phyloP scores from a whole-genome alignment of 768 basidiomycete genomes.

The Tricholoma bakamatsutake region DNA sequence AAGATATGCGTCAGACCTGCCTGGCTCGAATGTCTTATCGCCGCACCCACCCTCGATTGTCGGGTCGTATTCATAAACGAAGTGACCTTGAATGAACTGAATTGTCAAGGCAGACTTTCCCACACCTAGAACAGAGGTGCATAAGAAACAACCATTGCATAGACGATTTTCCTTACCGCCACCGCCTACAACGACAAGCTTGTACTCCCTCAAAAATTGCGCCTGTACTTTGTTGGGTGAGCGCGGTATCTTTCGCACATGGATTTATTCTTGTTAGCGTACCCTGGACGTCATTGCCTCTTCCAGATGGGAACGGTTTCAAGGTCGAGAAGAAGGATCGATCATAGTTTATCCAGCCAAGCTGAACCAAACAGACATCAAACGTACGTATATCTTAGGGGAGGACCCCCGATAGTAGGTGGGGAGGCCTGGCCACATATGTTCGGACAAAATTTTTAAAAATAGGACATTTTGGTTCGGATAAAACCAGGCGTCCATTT shows the following conservation, averaged over 20 bases:
- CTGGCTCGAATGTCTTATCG: background rate
- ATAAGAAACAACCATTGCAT: background rate
- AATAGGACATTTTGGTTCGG: no score
- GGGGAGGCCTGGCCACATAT: no score
- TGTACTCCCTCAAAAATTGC: slow-evolving; percentile 93
- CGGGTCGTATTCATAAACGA: slow-evolving; percentile 90
- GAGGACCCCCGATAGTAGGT: no score
- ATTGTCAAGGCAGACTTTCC: slow-evolving; percentile 89
- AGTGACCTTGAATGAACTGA: slow-evolving; percentile 95
- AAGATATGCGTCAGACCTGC: slow-evolving; percentile 46
- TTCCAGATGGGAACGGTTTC: background rate
- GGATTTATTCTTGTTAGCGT: background rate
- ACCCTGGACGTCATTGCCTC: background rate
- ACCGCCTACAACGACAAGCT: slow-evolving; percentile 97
- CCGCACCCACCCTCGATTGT: slow-evolving; percentile 76
- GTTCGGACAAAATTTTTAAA: no score
- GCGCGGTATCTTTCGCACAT: background rate
- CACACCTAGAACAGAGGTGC: slow-evolving; percentile 29
- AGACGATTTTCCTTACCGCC: slow-evolving; percentile 57
- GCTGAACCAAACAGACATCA: no score
- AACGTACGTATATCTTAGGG: no score
- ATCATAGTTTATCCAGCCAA: no score
- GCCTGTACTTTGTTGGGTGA: slow-evolving; percentile 40
- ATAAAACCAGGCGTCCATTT: no score
- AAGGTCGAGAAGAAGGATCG: background rate